phyloP scores from a whole-genome alignment of 2,329 filamentous ascomycete genomes.

The Blastomyces gilchristii region DNA sequence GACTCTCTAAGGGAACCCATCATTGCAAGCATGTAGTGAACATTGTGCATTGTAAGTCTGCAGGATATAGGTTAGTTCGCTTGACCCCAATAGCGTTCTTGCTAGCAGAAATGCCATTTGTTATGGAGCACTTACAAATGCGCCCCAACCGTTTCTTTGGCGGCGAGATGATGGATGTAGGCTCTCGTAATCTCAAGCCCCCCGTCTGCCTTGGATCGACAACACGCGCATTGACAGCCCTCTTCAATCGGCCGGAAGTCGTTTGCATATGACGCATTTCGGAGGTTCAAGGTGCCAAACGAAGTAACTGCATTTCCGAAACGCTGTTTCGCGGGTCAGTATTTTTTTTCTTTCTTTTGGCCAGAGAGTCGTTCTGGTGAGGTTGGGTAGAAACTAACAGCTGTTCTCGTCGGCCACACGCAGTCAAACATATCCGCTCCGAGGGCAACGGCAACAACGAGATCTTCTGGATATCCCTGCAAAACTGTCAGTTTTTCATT shows the following conservation, averaged over 20 bases:
- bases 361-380: neutral
- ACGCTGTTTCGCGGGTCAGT: conserved; percentile 36
- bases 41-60: conserved; percentile 85
- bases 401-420: conserved; percentile 94
- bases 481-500: conserved; percentile 14
- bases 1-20: conserved; percentile 67
- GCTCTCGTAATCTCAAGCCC: conserved; percentile 75
- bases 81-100: neutral
- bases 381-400: conserved; percentile 40
- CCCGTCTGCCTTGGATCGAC: conserved; percentile 54
- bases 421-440: conserved; percentile 99
- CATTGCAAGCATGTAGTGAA: conserved; percentile 78
- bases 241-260: conserved; percentile 80
- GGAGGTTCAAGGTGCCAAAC: conserved; percentile 71
- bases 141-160: conserved; percentile 91
- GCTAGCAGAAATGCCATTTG: neutral
- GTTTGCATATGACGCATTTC: conserved; percentile 60
- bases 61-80: neutral
- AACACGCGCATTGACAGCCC: conserved; percentile 71
- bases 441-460: conserved; percentile 84
- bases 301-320: conserved; percentile 91
- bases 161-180: conserved; percentile 81
- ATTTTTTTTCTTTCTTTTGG: neutral
- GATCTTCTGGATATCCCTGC: conserved; percentile 83
- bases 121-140: conserved; percentile 41